These are phyloP conservation scores for Sphaerulina musiva DNA, from an alignment of 2,329 filamentous ascomycete genomes.

Conservation along the genomic window DNA sequence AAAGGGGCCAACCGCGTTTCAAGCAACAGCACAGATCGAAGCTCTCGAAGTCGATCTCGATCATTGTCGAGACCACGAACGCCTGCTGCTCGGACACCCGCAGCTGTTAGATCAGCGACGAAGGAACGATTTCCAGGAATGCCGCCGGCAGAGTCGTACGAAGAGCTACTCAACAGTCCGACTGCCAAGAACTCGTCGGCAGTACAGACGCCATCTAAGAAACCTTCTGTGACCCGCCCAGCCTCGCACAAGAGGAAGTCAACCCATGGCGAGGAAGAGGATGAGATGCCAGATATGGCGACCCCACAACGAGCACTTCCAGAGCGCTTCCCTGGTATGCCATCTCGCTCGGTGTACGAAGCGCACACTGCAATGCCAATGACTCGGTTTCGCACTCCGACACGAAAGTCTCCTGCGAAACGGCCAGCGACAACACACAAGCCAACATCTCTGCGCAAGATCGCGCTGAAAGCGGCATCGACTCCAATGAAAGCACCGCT, in stretches of 20 bases:
- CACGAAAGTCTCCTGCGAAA: slow-evolving; percentile 17
- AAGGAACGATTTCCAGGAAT: slow-evolving; percentile 18
- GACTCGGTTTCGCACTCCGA: slow-evolving; percentile 27
- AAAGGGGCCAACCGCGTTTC: not conserved
- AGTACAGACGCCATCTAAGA: not conserved
- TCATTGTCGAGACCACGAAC: slow-evolving; percentile 1
- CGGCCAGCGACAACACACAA: slow-evolving; percentile 28
- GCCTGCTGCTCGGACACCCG: not conserved
- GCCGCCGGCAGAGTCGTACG: slow-evolving; percentile 11
- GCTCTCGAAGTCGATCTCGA: not conserved
- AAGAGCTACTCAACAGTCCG: slow-evolving; percentile 9
- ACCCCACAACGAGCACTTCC: slow-evolving; percentile 1
- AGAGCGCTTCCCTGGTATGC: slow-evolving; percentile 19
- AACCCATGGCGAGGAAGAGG: not conserved
- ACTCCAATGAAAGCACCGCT: slow-evolving; percentile 31
- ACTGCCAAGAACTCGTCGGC: not conserved
- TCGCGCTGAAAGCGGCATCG: slow-evolving; percentile 22
- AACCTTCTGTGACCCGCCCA: not conserved
- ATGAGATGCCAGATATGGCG: not conserved
- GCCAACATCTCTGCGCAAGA: slow-evolving; percentile 26
- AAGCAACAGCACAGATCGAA: not conserved
- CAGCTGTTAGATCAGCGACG: not conserved
- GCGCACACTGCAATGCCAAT: slow-evolving; percentile 23
- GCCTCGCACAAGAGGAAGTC: slow-evolving; percentile 2
- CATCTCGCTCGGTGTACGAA: slow-evolving; percentile 12